Conservation (phyloP, 129 eudicot genomes). For the Arctium lappa region DNA sequence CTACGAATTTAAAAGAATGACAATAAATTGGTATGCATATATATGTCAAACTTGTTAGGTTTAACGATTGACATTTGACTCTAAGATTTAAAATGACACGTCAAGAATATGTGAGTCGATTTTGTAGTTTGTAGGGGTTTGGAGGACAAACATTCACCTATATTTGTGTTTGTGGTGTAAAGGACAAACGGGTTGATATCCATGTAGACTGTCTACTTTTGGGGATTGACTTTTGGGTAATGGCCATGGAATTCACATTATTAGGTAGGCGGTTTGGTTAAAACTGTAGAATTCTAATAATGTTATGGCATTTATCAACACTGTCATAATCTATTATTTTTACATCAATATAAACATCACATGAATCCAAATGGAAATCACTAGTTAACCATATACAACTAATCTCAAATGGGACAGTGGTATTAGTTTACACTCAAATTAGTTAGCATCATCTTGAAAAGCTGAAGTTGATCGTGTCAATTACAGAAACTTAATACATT, state of each 20-base stretch:
- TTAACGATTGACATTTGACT: not conserved
- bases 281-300: not conserved
- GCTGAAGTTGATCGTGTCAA: not conserved
- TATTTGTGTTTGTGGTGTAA: conserved; percentile 9
- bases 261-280: conserved; percentile 14
- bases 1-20: not conserved
- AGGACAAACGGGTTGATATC: conserved; percentile 25
- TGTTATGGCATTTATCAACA: not conserved
- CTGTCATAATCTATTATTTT: not conserved
- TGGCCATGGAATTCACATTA: conserved; percentile 6
- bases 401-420: not conserved
- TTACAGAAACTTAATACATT: not conserved
- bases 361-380: not conserved
- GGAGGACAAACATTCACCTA: not conserved
- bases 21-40: not conserved
- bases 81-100: not conserved
- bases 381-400: not conserved
- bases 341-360: not conserved
- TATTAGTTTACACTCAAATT: not conserved
- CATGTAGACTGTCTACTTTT: conserved; percentile 8
- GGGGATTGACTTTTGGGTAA: conserved; percentile 25
- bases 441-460: not conserved
- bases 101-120: not conserved
- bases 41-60: conserved; percentile 10
- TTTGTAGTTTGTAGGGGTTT: not conserved